phyloP scores from a whole-genome alignment of 495 filamentous ascomycete species.

The Penicillium turbatum region DNA sequence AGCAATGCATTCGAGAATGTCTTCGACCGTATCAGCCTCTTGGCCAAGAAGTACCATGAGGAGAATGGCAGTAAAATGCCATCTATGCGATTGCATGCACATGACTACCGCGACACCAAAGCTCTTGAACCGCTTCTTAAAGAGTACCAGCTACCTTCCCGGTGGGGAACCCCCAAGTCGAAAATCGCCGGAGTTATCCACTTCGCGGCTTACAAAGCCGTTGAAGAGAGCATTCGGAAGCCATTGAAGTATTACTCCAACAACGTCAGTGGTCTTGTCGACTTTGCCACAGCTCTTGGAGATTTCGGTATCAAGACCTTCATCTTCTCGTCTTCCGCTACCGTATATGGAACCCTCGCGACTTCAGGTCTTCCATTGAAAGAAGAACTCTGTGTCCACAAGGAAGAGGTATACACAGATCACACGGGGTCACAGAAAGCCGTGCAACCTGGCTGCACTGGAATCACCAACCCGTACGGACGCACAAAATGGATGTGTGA shows the following conservation, averaged over 20 bases:
- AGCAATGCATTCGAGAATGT: conserved; percentile 56
- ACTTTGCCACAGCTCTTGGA: conserved; percentile 51
- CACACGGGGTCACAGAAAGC: conserved; percentile 26
- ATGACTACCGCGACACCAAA: conserved; percentile 53
- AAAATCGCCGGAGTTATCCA: conserved; percentile 59
- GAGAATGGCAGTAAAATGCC: conserved; percentile 44
- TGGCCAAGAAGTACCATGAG: conserved; percentile 49
- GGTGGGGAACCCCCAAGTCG: conserved; percentile 43
- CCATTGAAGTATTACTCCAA: conserved; percentile 62
- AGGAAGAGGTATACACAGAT: conserved; percentile 35
- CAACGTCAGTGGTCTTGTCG: conserved; percentile 61
- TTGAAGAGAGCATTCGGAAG: conserved; percentile 47
- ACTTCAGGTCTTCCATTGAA: conserved; percentile 50
- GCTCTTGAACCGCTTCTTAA: conserved; percentile 40
- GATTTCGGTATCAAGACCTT: conserved; percentile 60
- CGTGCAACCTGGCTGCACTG: conserved; percentile 43
- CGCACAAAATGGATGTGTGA: conserved; percentile 65
- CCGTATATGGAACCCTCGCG: conserved; percentile 57
- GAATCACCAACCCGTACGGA: conserved; percentile 62
- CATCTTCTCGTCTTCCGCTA: conserved; percentile 64
- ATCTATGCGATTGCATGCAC: conserved; percentile 48
- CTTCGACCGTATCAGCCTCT: conserved; percentile 46
- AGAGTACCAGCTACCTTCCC: conserved; percentile 31
- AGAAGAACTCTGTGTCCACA: conserved; percentile 59
- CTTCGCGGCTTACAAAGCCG: conserved; percentile 59